These are phyloP conservation scores for Haematococcus lacustris DNA, from an alignment of 139 green algal species.

Conservation along the genomic window DNA sequence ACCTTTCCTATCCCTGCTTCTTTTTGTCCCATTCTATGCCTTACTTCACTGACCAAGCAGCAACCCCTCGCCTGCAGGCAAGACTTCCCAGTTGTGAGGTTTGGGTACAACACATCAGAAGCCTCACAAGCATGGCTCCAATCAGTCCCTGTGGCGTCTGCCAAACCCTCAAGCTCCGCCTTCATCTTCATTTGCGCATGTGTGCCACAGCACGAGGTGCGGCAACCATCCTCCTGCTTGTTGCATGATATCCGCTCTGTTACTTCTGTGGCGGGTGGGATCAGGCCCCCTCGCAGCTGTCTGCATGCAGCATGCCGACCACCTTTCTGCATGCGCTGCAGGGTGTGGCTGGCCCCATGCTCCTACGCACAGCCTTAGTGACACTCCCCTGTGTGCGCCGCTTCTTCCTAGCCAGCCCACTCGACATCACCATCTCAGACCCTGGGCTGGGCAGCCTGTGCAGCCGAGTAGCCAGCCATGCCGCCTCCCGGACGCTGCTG, in stretches of 20 bases:
- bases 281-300: background rate
- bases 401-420: slow-evolving; percentile 24
- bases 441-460: slow-evolving; percentile 11
- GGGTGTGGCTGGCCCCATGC: slow-evolving; percentile 13
- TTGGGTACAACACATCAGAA: background rate
- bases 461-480: background rate
- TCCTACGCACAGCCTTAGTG: slow-evolving; percentile 23
- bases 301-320: background rate
- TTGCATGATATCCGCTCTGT: background rate
- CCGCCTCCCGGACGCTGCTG: background rate
- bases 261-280: background rate
- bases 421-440: slow-evolving; percentile 18
- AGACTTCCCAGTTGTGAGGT: background rate
- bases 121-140: background rate
- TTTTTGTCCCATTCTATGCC: background rate
- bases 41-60: background rate
- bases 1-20: background rate
- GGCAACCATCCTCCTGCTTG: background rate
- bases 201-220: too few relatives aligned
- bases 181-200: background rate
- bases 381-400: slow-evolving; percentile 7
- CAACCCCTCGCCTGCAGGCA: background rate
- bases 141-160: background rate
- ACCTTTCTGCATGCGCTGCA: too few relatives aligned
- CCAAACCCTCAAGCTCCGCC: background rate